phyloP scores from a whole-genome alignment of 2,329 filamentous ascomycete genomes.

The Diaporthe sp. region DNA sequence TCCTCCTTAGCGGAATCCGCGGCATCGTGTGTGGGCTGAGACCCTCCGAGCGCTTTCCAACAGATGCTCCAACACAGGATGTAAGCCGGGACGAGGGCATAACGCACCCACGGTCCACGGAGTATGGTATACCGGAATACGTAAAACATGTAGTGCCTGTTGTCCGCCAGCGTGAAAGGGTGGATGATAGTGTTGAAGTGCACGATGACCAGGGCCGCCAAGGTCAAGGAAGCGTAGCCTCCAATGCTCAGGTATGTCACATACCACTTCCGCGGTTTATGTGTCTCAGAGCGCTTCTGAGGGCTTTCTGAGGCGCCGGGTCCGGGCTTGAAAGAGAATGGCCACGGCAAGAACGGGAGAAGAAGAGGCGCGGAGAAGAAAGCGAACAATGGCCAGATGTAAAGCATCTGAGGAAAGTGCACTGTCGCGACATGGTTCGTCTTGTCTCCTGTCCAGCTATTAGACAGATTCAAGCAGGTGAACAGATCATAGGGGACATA shows the following conservation, averaged over 20 bases:
- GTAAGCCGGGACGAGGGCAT: slow-evolving; percentile 79
- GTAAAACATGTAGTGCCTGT: slow-evolving; percentile 98
- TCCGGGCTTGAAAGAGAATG: slow-evolving; percentile 47
- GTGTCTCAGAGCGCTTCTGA: neutral
- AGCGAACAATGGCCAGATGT: slow-evolving; percentile 89
- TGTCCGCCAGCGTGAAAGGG: slow-evolving; percentile 95
- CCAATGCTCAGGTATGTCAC: slow-evolving; percentile 52
- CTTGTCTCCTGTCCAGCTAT: slow-evolving; percentile 79
- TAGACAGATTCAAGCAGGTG: slow-evolving; percentile 41
- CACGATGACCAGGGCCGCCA: slow-evolving; percentile 60
- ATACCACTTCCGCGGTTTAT: slow-evolving; percentile 42
- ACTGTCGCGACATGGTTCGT: slow-evolving; percentile 92
- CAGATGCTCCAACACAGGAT: slow-evolving; percentile 77
- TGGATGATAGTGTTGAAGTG: slow-evolving; percentile 93
- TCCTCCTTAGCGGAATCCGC: neutral
- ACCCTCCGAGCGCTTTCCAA: slow-evolving; percentile 72
- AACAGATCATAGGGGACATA: slow-evolving; percentile 52
- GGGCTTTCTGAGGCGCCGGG: neutral
- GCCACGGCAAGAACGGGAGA: slow-evolving; percentile 61
- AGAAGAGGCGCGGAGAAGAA: slow-evolving; percentile 92
- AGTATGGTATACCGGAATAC: slow-evolving; percentile 88
- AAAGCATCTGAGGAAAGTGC: slow-evolving; percentile 92
- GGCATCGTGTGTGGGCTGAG: slow-evolving; percentile 37
- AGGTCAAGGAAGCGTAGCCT: slow-evolving; percentile 34
- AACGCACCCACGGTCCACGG: slow-evolving; percentile 73